A percentile compares a stretch with the other conserved stretches of the same genome.
phyloP scores from a whole-genome alignment of 768 basidiomycete genomes.

The Dentipellis sp. region DNA sequence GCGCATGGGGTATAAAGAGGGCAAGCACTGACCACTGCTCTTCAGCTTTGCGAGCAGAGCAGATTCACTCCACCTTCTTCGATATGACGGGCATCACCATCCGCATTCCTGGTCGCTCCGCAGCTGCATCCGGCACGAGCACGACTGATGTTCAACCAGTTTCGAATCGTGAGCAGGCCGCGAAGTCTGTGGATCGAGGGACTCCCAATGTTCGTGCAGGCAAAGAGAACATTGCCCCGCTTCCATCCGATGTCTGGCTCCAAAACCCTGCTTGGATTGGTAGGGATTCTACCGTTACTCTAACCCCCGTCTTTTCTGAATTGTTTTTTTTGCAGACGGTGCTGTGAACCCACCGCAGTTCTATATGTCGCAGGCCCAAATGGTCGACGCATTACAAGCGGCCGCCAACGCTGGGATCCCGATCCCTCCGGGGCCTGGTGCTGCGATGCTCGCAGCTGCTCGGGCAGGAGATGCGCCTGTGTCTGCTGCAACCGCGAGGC shows the following conservation, averaged over 20 bases:
- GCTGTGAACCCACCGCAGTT: constrained; percentile 1
- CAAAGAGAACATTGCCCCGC: neutral
- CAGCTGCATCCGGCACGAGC: neutral
- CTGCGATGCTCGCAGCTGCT: neutral
- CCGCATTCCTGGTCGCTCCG: neutral
- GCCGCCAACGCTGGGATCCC: neutral
- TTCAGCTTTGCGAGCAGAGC: no score
- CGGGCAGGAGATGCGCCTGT: neutral
- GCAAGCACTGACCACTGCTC: no score
- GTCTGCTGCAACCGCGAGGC: neutral
- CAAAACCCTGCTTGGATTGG: constrained; percentile 1
- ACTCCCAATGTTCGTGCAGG: neutral
- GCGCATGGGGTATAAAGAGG: no score
- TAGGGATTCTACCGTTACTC: neutral
- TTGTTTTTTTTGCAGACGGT: neutral
- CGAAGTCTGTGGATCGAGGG: neutral
- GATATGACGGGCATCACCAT: neutral
- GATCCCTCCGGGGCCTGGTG: neutral
- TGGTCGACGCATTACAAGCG: neutral
- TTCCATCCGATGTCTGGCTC: constrained; percentile 1
- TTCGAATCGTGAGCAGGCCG: neutral
- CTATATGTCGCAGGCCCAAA: neutral
- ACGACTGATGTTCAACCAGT: no score
- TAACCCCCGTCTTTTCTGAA: neutral
- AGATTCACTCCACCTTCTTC: neutral